phyloP scores from a whole-genome alignment of 768 basidiomycete species.

The Hypholoma sublateritium region DNA sequence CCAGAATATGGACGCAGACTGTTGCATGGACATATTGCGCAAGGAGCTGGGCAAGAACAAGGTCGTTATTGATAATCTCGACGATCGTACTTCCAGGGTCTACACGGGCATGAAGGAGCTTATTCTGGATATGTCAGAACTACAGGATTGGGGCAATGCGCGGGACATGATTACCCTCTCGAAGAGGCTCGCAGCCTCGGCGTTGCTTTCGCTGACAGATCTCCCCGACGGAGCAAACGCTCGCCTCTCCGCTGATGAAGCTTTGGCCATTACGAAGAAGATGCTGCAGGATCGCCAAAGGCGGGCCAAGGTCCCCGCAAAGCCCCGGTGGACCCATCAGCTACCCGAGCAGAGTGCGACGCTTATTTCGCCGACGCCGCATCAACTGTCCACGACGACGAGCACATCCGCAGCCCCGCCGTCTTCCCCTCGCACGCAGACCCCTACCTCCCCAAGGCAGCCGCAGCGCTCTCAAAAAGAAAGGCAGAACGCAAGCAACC shows the following conservation, averaged over 20 bases:
- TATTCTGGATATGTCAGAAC: conserved; percentile 38
- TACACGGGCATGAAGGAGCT: conserved; percentile 31
- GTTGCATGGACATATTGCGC: conserved; percentile 51
- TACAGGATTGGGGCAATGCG: conserved; percentile 68
- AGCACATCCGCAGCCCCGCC: neutral
- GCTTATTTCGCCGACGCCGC: neutral
- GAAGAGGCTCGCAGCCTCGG: conserved; percentile 44
- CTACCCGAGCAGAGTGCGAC: neutral
- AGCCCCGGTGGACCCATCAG: neutral
- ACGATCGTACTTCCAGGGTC: conserved; percentile 16
- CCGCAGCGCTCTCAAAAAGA: no score
- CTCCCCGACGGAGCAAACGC: neutral
- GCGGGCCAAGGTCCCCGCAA: neutral
- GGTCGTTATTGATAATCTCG: conserved; percentile 36
- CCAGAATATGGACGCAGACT: conserved; percentile 44
- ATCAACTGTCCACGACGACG: neutral
- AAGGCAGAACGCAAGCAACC: no score
- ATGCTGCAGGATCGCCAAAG: conserved; percentile 18
- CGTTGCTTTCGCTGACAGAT: conserved; percentile 25
- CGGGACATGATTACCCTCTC: conserved; percentile 58
- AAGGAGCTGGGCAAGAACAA: conserved; percentile 45
- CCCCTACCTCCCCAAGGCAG: neutral
- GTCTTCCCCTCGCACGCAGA: neutral
- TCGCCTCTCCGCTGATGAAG: conserved; percentile 12
- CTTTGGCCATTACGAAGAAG: conserved; percentile 11